Evolutionary conservation across 2,329 filamentous ascomycete species (phyloP).

Genomic region (Biscogniauxia marginata): DNA sequence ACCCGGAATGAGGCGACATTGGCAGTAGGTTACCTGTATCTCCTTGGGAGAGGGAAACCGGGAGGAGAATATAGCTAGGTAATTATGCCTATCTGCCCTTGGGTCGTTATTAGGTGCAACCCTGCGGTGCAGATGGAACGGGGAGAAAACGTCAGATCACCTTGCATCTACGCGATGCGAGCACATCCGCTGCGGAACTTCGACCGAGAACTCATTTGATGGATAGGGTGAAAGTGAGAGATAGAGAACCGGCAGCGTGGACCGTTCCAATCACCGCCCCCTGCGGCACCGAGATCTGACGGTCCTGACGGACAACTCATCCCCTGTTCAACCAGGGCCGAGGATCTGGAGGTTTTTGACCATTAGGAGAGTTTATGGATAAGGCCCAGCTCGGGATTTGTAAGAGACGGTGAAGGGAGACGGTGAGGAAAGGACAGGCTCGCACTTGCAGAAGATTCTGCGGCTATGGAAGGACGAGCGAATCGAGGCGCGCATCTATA

Average conservation of each 20-base stretch:
- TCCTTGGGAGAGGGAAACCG: background rate
- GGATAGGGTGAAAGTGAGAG: constrained; percentile 11
- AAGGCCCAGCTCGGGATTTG: constrained; percentile 15
- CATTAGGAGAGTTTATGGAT: constrained; percentile 11
- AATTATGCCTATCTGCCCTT: constrained; percentile 2
- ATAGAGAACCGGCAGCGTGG: constrained; percentile 14
- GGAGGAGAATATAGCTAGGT: constrained; percentile 4
- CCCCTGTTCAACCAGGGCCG: constrained; percentile 20
- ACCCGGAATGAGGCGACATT: constrained; percentile 10
- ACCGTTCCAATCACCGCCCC: constrained; percentile 23
- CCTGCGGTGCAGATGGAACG: constrained; percentile 18
- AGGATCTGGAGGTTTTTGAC: constrained; percentile 5
- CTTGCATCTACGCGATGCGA: constrained; percentile 23
- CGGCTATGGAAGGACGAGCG: constrained; percentile 13
- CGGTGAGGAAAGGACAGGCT: constrained; percentile 3
- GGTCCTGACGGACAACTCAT: constrained; percentile 23
- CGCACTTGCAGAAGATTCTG: constrained; percentile 10
- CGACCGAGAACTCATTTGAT: constrained; percentile 17
- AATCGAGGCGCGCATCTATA: constrained; percentile 18
- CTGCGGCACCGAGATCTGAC: constrained; percentile 21
- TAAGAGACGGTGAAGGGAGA: constrained; percentile 8
- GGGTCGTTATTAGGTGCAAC: constrained; percentile 14
- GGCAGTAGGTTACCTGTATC: background rate
- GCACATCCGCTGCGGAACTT: constrained; percentile 24
- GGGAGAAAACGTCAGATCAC: constrained; percentile 16